Percentiles rank a stretch among this genome's conserved stretches.
These are phyloP conservation scores for Yarrowia bubula DNA, from an alignment of 805 yeast species.

Conservation along the genomic window DNA sequence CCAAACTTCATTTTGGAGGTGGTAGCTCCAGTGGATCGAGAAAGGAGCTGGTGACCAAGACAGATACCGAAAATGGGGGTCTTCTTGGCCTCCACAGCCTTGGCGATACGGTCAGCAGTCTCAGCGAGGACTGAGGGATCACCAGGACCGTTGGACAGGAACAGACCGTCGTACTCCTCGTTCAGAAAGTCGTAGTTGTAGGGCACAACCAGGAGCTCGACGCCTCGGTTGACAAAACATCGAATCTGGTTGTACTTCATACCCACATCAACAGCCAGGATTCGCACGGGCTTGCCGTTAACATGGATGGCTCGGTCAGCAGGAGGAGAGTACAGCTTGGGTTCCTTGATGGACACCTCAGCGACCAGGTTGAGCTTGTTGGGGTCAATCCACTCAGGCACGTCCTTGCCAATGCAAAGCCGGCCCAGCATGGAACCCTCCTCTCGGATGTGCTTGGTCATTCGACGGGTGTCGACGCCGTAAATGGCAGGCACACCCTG, in stretches of 20 bases:
- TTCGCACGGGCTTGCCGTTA: conserved; percentile 75
- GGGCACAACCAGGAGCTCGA: conserved; percentile 92
- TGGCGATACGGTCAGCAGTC: conserved; percentile 59
- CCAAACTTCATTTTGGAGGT: conserved; percentile 93
- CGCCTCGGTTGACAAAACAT: conserved; percentile 94
- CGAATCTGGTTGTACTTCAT: conserved; percentile 97
- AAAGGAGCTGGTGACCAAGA: conserved; percentile 94
- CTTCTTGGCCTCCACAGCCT: conserved; percentile 59
- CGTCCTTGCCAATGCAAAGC: conserved; percentile 49
- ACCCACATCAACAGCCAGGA: conserved; percentile 94
- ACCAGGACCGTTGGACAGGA: conserved; percentile 98
- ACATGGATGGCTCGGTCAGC: conserved; percentile 50
- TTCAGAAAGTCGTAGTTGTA: conserved; percentile 83
- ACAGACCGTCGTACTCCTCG: conserved; percentile 90
- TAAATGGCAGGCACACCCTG: conserved; percentile 93
- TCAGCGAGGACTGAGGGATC: conserved; percentile 85
- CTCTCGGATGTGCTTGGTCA: conserved; percentile 90
- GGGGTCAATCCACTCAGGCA: conserved; percentile 92
- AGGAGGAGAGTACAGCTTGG: conserved; percentile 74
- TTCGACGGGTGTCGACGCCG: conserved; percentile 95
- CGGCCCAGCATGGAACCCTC: conserved; percentile 93
- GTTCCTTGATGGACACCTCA: conserved; percentile 75
- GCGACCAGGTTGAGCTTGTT: conserved; percentile 89
- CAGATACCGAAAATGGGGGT: conserved; percentile 97
- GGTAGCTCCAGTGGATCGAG: conserved; percentile 92